Evolutionary conservation across 1,284 basidiomycete genomes (phyloP), one percentile per base, ranked within the genome.

Genomic region (Inonotus obliquus): DNA sequence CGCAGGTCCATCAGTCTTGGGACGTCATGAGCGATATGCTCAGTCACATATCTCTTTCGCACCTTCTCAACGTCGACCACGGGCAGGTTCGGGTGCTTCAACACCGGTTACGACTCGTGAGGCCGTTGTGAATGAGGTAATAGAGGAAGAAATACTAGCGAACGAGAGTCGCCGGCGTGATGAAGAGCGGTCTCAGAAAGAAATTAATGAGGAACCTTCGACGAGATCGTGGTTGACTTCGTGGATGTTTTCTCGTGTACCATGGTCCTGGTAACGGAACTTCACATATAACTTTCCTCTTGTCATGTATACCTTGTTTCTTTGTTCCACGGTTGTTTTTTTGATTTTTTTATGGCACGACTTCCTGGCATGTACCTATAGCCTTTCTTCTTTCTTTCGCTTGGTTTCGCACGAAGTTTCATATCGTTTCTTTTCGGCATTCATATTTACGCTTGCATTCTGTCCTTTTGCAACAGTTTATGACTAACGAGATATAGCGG

Each of bases 131-230:
- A 79, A 80, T 49, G 86, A 89, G 67, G 82, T 86, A 35, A 75
- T 88, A 56, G 84, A 81, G 38, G 87, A 90, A 69, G 87, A 89
- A 70, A 75, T 78, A 59, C 75, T 80, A 32, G 85, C 80, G 3
- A 73, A 81, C n/a, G 76, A 77, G 41, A 76, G 81, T 64, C 76
- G 82, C 51, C 67, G 82, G 56, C 75, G 81, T 64, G 85, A 87
- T 69, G 72, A 79, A 64, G 77, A 75, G n/a, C 81, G 85, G 66
- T 79, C 76, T 32, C 74, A 78, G 21, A 25, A 38, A 47, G 52
- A 59, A 37, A 10, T 52, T 17, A 21, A 21, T 11, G 39, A 29
- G 13, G 53, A 27, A 19, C 60, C 39, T n/a, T 57, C 55, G n/a
- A 57, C 65, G 32, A 41, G 56, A 17, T 63, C 61, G 2, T 63